These are phyloP conservation scores for Adenanthera pavonina DNA, from an alignment of 306 rosid species.

Conservation along the genomic window DNA sequence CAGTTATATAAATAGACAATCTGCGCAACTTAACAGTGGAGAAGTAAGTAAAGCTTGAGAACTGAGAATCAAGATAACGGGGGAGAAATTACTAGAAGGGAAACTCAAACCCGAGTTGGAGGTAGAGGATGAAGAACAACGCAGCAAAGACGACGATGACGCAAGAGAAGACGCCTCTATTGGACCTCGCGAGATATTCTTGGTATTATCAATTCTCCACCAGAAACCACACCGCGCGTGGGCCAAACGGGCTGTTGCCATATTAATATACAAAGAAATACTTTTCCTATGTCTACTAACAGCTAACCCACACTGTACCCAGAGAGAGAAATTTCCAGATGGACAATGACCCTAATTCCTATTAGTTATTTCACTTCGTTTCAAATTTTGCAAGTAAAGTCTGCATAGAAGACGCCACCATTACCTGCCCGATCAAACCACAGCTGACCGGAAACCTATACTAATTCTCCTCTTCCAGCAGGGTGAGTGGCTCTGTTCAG, in stretches of 20 bases:
- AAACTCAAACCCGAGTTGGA: conserved; percentile 17
- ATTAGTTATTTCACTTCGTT: background rate
- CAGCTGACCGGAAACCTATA: background rate
- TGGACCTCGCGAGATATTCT: conserved; percentile 5
- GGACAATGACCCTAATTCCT: background rate
- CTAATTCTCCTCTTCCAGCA: background rate
- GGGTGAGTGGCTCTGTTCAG: background rate
- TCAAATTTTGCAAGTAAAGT: conserved; percentile 2
- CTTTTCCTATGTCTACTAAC: background rate
- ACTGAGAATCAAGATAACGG: conserved; percentile 1
- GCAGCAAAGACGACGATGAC: conserved; percentile 32
- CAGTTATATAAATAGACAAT: background rate
- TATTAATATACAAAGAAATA: background rate
- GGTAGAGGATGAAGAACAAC: conserved; percentile 35
- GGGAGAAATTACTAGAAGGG: conserved; percentile 34
- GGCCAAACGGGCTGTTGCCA: conserved; percentile 32
- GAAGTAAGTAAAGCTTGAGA: conserved; percentile 14
- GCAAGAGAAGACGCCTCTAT: conserved; percentile 2
- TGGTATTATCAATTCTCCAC: conserved; percentile 25
- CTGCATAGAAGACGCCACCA: background rate
- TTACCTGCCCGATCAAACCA: background rate
- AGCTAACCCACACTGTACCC: background rate
- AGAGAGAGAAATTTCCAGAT: background rate
- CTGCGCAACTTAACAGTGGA: background rate
- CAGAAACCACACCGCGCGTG: conserved; percentile 28